Base-by-base conservation (phyloP, 2,329 filamentous ascomycete species). In the Tolypocladium cylindrosporum region DNA sequence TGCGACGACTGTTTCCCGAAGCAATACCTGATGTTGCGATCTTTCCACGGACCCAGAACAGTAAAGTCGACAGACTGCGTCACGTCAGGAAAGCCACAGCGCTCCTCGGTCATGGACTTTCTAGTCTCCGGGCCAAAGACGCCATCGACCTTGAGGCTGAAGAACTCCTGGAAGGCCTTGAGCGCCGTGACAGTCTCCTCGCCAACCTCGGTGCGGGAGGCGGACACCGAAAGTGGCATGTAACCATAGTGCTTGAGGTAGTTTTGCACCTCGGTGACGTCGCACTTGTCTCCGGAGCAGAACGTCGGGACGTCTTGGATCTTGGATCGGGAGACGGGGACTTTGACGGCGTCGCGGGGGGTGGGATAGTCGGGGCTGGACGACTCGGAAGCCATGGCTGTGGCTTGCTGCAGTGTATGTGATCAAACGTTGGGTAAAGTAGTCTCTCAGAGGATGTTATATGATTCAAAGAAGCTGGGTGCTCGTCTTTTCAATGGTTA, bases 161-260 rank as follows among this genome's bases (percentile, higher is more conserved):
- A 55, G 40, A 55, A 55, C 31, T 48, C 51, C 10, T 54, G 39
- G 40, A 54, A 57, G 7, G 50, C 56, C 39, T 39, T 54, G 50
- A 57, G 36, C 5, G 56, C 56, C 13, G 50, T 27, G 7, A 40
- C 13, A 42, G 56, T 57, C 10, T 57, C 56, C 51, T 57, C 56
- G 8, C 39, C 50, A 21, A 54, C 50, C n/a, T 19, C 41, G 39
- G 31, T 40, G 36, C 13, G 11, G 16, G 36, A 54, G 13, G 48
- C 34, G 11, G 45, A 19, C 14, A 31, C 24, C 5, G 37, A 36
- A 9, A 45, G 9, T 4, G 56, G 51, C 56, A 54, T 57, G 50
- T 54, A 57, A 19, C 51, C 56, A 36, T 48, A 57, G 40, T 54
- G 56, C 56, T 54, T 54, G 27, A 57, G 56, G 36, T 43, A 48